Base-by-base conservation (phyloP, 2,329 filamentous ascomycete species). In the Apiospora aurea region DNA sequence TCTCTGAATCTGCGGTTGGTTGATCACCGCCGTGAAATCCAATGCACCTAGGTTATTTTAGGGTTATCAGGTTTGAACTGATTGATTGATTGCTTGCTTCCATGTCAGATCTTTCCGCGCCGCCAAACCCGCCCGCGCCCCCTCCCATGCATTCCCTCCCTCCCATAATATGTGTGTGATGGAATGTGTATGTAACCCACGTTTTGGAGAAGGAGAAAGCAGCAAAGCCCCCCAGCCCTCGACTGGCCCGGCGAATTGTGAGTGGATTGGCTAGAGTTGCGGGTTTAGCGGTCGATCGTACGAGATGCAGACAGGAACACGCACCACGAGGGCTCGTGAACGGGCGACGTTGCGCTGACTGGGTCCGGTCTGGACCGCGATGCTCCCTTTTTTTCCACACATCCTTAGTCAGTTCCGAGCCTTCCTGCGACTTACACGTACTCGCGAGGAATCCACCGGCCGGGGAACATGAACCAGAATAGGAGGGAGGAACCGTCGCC, bases 281-380 rank as follows among this genome's bases (percentile, higher is more conserved):
- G 57, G 57, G 57, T 64, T 64, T 64, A 64, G 34, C 29, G 34
- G 57, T 64, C 57, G 57, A 64, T 64, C 57, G 57, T 64, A 64
- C 57, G 57, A 64, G 57, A 64, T 64, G 34, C 29, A 64, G 7
- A 64, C 34, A 38, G 57, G 57, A 41, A 64, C 57, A 64, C 57
- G 57, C 57, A 64, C 57, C 57, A 64, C 29, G 18, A 13, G 21
- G n/a, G 57, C 57, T 41, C 57, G 57, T 64, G 57, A 41, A 64
- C 57, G 57, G 57, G 41, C 10, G 34, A 64, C 57, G 18, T 38
- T 61, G 18, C 53, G 38, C 29, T 61, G 53, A 38, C 53, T 61
- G 57, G 57, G 57, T 64, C 57, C 57, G 57, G 57, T 64, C 57
- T 64, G 57, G 57, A 64, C 57, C 57, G 29, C 10, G 18, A n/a